Conservation (phyloP, 805 yeast genomes). For the Candida ovalis region DNA sequence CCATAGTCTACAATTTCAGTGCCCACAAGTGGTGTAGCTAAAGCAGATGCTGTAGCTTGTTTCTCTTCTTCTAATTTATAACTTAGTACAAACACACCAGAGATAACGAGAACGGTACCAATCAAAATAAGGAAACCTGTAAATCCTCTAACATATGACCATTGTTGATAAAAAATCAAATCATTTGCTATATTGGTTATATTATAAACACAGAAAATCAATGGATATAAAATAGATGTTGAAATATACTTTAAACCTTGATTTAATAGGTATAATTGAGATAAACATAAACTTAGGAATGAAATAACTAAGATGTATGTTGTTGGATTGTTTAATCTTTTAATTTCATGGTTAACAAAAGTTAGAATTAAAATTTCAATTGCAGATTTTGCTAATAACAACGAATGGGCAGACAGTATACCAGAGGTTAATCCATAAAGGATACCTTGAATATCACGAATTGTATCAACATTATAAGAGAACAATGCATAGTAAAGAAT, state of each 20-base stretch:
- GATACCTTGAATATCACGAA: conserved; percentile 47
- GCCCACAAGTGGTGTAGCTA: conserved; percentile 9
- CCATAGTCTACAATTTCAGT: conserved; percentile 6
- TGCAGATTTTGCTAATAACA: conserved; percentile 79
- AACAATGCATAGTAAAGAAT: conserved; percentile 6
- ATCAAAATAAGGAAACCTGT: conserved; percentile 38
- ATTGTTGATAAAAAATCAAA: conserved; percentile 53
- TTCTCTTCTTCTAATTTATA: conserved; percentile 37
- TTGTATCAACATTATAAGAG: conserved; percentile 8
- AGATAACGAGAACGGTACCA: conserved; percentile 49
- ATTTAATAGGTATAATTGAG: conserved; percentile 71
- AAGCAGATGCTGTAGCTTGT: conserved; percentile 4
- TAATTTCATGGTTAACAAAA: conserved; percentile 29
- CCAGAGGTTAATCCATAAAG: conserved; percentile 70
- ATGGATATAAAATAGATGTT: conserved; percentile 77
- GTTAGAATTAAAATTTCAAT: conserved; percentile 62
- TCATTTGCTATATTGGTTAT: conserved; percentile 65
- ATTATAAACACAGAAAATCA: conserved; percentile 82
- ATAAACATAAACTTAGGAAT: conserved; percentile 61
- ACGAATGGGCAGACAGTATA: conserved; percentile 77
- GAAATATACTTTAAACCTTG: conserved; percentile 66
- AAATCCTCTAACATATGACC: conserved; percentile 33
- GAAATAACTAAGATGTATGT: conserved; percentile 49
- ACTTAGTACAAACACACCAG: conserved; percentile 69
- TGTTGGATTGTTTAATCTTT: conserved; percentile 34